phyloP scores from a whole-genome alignment of 2,329 filamentous ascomycete species.

The Xylaria polymorpha region DNA sequence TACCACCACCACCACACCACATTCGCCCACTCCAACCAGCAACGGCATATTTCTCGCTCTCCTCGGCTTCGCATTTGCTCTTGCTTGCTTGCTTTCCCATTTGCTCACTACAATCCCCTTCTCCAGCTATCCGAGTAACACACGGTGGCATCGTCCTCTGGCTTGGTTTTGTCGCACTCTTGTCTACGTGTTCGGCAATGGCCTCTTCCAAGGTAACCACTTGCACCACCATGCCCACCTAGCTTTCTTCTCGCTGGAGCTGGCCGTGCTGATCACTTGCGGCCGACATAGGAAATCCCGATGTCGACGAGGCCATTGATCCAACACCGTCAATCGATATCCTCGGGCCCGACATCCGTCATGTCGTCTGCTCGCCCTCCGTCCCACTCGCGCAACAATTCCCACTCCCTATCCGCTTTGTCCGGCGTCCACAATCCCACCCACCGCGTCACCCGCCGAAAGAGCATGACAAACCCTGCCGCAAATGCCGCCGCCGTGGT shows the following conservation, averaged over 20 bases:
- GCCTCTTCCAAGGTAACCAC: constrained; percentile 70
- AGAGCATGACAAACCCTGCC: constrained; percentile 85
- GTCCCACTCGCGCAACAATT: constrained; percentile 76
- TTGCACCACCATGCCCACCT: constrained; percentile 42
- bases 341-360: constrained; percentile 68
- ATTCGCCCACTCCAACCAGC: constrained; percentile 42
- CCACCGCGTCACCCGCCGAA: constrained; percentile 90
- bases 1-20: constrained; percentile 42
- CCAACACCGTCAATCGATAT: constrained; percentile 70
- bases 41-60: constrained; percentile 43
- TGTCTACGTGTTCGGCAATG: constrained; percentile 60
- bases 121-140: constrained; percentile 24
- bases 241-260: constrained; percentile 46
- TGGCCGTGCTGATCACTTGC: constrained; percentile 53
- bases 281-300: constrained; percentile 67
- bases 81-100: constrained; percentile 28
- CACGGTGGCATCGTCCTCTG: constrained; percentile 31
- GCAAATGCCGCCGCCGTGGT: constrained; percentile 81
- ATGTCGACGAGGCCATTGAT: constrained; percentile 74
- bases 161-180: constrained; percentile 44
- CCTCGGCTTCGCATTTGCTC: constrained; percentile 43
- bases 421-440: constrained; percentile 80
- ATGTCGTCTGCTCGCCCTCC: constrained; percentile 67
- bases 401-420: constrained; percentile 84
- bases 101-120: constrained; percentile 36